Percentiles rank a stretch among this genome's conserved stretches.
Conservation (phyloP, 176 grass and related monocot species). For the Oryza australiensis region DNA sequence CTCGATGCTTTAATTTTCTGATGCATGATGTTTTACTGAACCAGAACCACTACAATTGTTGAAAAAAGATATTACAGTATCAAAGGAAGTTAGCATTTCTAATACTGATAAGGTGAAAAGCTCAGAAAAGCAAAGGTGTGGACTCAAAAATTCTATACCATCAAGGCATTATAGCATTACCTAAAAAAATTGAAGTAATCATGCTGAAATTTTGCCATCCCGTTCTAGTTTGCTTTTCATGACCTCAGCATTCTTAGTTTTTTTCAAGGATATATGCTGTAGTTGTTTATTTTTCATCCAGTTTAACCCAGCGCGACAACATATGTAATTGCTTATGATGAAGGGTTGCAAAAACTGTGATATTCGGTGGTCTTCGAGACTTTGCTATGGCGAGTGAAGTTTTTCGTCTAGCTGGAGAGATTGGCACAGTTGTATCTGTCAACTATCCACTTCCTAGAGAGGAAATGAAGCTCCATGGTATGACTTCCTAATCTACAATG, state of each 20-base stretch:
- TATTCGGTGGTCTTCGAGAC: constrained; percentile 75
- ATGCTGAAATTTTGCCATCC: background rate
- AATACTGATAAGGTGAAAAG: constrained; percentile 44
- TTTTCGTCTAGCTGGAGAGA: constrained; percentile 69
- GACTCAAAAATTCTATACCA: constrained; percentile 20
- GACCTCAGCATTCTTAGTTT: background rate
- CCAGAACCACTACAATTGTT: constrained; percentile 23
- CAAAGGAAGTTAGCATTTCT: constrained; percentile 26
- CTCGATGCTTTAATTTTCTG: constrained; percentile 19
- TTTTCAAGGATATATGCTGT: constrained; percentile 9
- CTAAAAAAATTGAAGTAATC: constrained; percentile 20
- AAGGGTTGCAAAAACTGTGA: constrained; percentile 91
- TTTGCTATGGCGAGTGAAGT: constrained; percentile 70
- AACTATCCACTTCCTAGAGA: constrained; percentile 80
- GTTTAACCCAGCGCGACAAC: background rate
- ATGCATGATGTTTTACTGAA: constrained; percentile 33
- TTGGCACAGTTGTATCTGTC: constrained; percentile 72
- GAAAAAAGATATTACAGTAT: constrained; percentile 25
- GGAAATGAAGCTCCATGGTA: constrained; percentile 79
- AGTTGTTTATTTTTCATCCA: background rate
- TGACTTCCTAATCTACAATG: constrained; percentile 22
- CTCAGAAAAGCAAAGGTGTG: constrained; percentile 94
- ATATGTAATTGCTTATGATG: background rate
- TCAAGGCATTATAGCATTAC: background rate
- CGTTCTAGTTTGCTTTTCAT: background rate